These are phyloP conservation scores for Leccinum truebloodii DNA, from an alignment of 768 basidiomycete species.

Conservation along the genomic window DNA sequence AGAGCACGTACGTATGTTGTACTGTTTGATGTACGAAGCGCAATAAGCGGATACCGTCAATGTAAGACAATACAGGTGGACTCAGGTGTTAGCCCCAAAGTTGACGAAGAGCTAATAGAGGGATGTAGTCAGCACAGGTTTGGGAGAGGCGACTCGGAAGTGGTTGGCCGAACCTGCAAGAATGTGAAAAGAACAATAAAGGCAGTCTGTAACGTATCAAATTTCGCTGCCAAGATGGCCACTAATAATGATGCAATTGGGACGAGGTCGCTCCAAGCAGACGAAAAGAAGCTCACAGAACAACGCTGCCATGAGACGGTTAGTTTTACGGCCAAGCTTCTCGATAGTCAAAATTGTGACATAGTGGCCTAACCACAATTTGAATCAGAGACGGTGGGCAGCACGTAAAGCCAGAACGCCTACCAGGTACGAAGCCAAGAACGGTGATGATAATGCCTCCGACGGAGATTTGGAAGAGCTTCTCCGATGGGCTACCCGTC, in stretches of 20 bases:
- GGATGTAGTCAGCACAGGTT: constrained; percentile 1
- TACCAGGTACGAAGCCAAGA: constrained; percentile 76
- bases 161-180: constrained; percentile 45
- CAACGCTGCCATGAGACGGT: constrained; percentile 66
- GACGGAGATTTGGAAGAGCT: constrained; percentile 64
- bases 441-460: constrained; percentile 73
- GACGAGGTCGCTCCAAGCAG: not conserved
- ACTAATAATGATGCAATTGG: constrained; percentile 38
- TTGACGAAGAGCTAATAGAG: constrained; percentile 69
- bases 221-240: constrained; percentile 67
- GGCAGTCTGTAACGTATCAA: constrained; percentile 50
- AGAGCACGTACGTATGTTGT: constrained; percentile 49
- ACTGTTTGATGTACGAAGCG: constrained; percentile 24
- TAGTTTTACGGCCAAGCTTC: constrained; percentile 69
- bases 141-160: not conserved
- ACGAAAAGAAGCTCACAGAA: constrained; percentile 47
- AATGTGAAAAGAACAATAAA: constrained; percentile 77
- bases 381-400: not conserved
- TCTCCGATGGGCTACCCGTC: constrained; percentile 58
- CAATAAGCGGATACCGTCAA: constrained; percentile 1
- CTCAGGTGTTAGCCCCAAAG: constrained; percentile 71
- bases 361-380: constrained; percentile 55
- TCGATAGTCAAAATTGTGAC: constrained; percentile 68
- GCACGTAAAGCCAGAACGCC: constrained; percentile 1
- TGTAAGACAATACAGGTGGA: not conserved